These are phyloP conservation scores for Umbelopsis sp. DNA, from an alignment of 192 early-diverging fungal species.

Conservation along the genomic window DNA sequence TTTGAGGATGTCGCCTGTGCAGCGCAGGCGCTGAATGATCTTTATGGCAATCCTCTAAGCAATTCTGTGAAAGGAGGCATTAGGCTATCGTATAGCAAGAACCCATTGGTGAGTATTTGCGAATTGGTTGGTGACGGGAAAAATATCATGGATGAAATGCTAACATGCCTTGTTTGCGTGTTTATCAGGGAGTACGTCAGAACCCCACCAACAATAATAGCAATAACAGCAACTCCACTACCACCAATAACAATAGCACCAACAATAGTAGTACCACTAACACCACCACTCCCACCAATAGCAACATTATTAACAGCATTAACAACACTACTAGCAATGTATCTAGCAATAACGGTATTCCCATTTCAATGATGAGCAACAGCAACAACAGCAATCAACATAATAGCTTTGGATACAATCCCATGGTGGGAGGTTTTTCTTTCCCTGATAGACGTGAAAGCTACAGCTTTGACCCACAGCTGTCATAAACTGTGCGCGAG, in stretches of 20 bases:
- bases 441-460: constrained; percentile 25
- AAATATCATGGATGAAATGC: neutral
- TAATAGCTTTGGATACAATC: constrained; percentile 23
- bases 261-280: neutral
- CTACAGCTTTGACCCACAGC: constrained; percentile 27
- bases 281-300: constrained; percentile 3
- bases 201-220: constrained; percentile 11
- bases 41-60: constrained; percentile 82
- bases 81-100: constrained; percentile 93
- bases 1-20: constrained; percentile 95
- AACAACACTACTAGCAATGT: constrained; percentile 19
- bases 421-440: constrained; percentile 23
- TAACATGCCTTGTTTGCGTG: neutral
- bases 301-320: constrained; percentile 9
- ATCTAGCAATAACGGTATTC: constrained; percentile 23
- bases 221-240: neutral
- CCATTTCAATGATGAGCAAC: constrained; percentile 17
- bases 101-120: constrained; percentile 63
- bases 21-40: constrained; percentile 86
- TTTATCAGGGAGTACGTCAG: constrained; percentile 13
- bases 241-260: constrained; percentile 18
- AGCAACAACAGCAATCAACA: constrained; percentile 13
- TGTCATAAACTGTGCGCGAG: constrained; percentile 11
- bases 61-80: constrained; percentile 94
- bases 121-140: neutral